phyloP scores from a whole-genome alignment of 345 rosid genomes.

The Citrus medica region DNA sequence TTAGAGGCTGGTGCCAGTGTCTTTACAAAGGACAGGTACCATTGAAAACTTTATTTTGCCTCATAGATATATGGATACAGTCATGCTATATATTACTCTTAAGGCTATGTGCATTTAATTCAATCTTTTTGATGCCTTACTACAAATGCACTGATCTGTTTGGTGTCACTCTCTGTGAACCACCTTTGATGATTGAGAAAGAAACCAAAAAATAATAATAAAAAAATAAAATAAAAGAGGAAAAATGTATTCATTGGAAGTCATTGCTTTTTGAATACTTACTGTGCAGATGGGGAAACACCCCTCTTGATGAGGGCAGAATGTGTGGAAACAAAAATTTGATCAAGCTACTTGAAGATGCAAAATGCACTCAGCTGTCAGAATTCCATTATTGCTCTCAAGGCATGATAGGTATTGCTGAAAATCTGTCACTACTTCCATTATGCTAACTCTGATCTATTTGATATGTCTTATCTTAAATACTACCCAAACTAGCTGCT shows the following conservation, averaged over 20 bases:
- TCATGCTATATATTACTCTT: background rate
- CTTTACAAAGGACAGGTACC: constrained; percentile 75
- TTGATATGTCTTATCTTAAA: background rate
- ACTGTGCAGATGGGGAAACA: constrained; percentile 76
- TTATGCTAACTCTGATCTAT: background rate
- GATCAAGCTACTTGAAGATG: constrained; percentile 71
- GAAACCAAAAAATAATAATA: background rate
- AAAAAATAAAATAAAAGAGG: too few species aligned
- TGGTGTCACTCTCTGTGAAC: background rate
- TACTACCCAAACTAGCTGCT: background rate
- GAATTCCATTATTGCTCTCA: constrained; percentile 29
- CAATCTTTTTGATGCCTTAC: background rate
- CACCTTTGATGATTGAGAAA: background rate
- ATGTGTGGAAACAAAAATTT: constrained; percentile 78
- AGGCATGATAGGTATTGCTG: constrained; percentile 46
- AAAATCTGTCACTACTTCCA: background rate
- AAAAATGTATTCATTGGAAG: too few species aligned
- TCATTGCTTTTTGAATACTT: background rate
- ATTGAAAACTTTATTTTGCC: background rate
- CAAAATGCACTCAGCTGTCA: constrained; percentile 41
- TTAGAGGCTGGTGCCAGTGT: constrained; percentile 83
- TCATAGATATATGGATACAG: background rate
- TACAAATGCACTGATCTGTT: background rate
- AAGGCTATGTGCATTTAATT: background rate
- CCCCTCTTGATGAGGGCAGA: constrained; percentile 71